A percentile compares a stretch with the other conserved stretches of the same genome.
These are phyloP conservation scores for Chlamydomonas incerta DNA, from an alignment of 139 green algal genomes.

Conservation along the genomic window DNA sequence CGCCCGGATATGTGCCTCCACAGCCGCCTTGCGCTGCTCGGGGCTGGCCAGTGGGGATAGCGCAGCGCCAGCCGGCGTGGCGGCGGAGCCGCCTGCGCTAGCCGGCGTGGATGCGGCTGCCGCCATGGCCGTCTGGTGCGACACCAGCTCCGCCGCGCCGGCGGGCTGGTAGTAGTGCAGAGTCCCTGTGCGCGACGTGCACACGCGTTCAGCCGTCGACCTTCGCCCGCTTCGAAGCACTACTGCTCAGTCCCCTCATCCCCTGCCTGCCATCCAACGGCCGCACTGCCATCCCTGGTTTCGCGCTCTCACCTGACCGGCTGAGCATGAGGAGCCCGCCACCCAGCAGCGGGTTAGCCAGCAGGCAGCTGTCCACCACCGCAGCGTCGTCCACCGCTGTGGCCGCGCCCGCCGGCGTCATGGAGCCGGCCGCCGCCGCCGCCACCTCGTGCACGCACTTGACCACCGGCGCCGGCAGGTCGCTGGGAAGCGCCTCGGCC, in stretches of 20 bases:
- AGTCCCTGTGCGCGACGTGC: neutral
- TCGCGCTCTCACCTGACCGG: conserved; percentile 1
- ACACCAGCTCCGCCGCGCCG: neutral
- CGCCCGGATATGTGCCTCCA: conserved; percentile 15
- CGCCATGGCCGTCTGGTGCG: conserved; percentile 4
- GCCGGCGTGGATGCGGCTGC: neutral
- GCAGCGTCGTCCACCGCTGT: neutral
- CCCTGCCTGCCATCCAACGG: no score
- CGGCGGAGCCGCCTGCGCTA: no score
- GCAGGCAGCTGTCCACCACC: conserved; percentile 4
- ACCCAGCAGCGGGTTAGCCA: conserved; percentile 22
- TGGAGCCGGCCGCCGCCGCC: neutral
- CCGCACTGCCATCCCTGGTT: no score
- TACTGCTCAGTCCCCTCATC: no score
- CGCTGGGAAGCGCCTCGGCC: neutral
- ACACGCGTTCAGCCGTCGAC: neutral
- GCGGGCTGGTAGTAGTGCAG: conserved; percentile 34
- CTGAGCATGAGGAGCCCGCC: conserved; percentile 24
- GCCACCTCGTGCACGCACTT: conserved; percentile 19
- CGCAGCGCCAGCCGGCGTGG: no score
- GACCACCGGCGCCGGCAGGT: conserved; percentile 30
- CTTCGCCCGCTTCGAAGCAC: no score
- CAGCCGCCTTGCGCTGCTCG: conserved; percentile 5
- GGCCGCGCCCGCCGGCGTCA: neutral
- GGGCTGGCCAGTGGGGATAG: neutral